Conservation (phyloP, 176 grass and related monocot species). For the Melocanna baccifera region DNA sequence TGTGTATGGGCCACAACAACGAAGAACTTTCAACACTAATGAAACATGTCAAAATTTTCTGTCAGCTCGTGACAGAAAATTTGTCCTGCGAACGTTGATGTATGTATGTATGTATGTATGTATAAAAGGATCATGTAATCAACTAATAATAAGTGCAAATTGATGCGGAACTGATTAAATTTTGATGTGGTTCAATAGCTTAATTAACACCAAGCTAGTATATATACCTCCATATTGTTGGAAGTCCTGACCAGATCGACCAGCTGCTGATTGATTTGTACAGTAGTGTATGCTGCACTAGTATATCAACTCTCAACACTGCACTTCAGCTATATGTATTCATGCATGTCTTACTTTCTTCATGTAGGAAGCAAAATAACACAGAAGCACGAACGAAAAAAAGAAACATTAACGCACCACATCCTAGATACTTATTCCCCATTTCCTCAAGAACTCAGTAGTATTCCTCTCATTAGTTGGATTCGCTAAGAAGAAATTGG, state of each 20-base stretch:
- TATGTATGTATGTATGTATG: not conserved
- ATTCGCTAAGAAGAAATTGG: not conserved
- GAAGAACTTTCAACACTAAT: not conserved
- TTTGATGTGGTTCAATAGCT: not conserved
- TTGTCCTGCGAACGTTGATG: not conserved
- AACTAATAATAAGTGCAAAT: not conserved
- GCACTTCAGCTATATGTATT: not conserved
- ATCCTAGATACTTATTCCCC: not conserved
- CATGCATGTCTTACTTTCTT: not conserved
- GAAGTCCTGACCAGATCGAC: not conserved
- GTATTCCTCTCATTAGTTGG: not conserved
- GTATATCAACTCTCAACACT: not conserved
- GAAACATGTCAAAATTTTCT: not conserved
- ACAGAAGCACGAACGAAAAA: too few relatives aligned
- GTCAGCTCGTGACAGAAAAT: not conserved
- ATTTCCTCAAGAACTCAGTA: not conserved
- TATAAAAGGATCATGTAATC: slow-evolving; percentile 13
- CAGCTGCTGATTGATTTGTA: not conserved
- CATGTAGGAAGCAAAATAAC: not conserved
- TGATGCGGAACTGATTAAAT: not conserved
- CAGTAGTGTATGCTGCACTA: not conserved
- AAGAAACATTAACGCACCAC: not conserved
- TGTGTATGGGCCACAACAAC: not conserved
- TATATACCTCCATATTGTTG: not conserved
- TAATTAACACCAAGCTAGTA: not conserved